A percentile compares a stretch with the other conserved stretches of the same genome.
These are phyloP conservation scores for Onygenales sp. DNA, from an alignment of 2,329 filamentous ascomycete species.

Conservation along the genomic window DNA sequence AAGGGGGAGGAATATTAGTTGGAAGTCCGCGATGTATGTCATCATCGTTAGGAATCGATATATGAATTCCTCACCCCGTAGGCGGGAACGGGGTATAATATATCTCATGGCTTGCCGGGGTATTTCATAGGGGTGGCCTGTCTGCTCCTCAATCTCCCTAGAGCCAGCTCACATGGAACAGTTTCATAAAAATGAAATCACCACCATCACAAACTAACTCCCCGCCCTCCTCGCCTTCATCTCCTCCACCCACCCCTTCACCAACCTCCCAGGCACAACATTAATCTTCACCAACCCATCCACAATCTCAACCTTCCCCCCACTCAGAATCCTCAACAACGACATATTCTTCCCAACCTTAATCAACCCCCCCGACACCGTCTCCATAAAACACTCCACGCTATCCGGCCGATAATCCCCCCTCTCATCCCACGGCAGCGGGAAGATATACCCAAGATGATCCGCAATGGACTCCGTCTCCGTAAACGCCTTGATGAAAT, in stretches of 20 bases:
- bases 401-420: conserved; percentile 54
- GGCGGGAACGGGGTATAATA: too few species aligned
- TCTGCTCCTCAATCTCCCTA: too few species aligned
- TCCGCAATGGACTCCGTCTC: conserved; percentile 67
- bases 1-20: too few species aligned
- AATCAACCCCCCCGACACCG: conserved; percentile 64
- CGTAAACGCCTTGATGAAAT: conserved; percentile 80
- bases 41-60: too few species aligned
- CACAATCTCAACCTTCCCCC: conserved; percentile 74
- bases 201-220: not conserved
- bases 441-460: conserved; percentile 78
- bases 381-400: conserved; percentile 89
- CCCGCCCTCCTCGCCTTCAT: conserved; percentile 62
- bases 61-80: too few species aligned
- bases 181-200: too few species aligned
- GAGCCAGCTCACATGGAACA: too few species aligned
- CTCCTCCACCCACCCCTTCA: conserved; percentile 68
- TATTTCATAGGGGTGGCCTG: too few species aligned
- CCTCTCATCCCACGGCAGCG: conserved; percentile 71
- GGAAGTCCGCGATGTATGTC: too few species aligned
- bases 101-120: too few species aligned
- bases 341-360: conserved; percentile 82
- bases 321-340: conserved; percentile 62
- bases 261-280: conserved; percentile 63
- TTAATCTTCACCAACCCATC: conserved; percentile 78